Evolutionary conservation across 2,329 filamentous ascomycete species (phyloP), one percentile per base, ranked within the genome.

Genomic region (Nemania sp.): DNA sequence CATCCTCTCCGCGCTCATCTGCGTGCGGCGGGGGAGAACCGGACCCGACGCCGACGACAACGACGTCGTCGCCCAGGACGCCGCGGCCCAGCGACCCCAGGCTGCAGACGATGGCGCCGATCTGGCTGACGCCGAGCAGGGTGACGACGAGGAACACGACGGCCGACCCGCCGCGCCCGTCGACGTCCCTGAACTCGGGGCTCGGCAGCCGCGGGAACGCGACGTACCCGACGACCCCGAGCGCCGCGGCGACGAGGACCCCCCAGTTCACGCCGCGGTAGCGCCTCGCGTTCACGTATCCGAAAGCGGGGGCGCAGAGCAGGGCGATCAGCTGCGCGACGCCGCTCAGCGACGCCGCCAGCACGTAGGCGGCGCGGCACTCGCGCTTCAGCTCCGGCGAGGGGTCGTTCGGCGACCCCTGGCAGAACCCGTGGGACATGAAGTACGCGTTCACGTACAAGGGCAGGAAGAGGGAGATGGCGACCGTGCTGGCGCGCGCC

Each of bases 81-180:
- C 92, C 93, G 15, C 87, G 87, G 39, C 92, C 92, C 2, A 99
- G 83, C 0, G 95, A 86, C 0, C 91, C 92, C n/a, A 99, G 83
- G 65, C 91, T 96, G 77, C 93, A 97, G 0, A 99, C 95, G 60
- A 99, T 98, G 11, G 92, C 90, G 2, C 94, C 95, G 63, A 99
- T 98, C 76, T 99, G 95, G 70, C 91, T 96, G 71, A 97, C 86
- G 13, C 95, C 95, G 40, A 98, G 86, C 17, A 97, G 77, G 0
- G 89, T 85, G 43, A 92, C 91, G 15, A 94, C 84, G 12, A 93
- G 65, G 71, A 96, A 92, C 15, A 97, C 87, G 11, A 78, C 80
- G 0, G 85, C 83, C 35, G 81, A 86, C 17, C 90, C 91, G 35
- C 90, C 86, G 25, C 89, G 81, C 3, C 87, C 87, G 32, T 86